Evolutionary conservation across 768 basidiomycete genomes (phyloP), one percentile per base, ranked within the genome.

Genomic region (Sarcomyxa edulis): DNA sequence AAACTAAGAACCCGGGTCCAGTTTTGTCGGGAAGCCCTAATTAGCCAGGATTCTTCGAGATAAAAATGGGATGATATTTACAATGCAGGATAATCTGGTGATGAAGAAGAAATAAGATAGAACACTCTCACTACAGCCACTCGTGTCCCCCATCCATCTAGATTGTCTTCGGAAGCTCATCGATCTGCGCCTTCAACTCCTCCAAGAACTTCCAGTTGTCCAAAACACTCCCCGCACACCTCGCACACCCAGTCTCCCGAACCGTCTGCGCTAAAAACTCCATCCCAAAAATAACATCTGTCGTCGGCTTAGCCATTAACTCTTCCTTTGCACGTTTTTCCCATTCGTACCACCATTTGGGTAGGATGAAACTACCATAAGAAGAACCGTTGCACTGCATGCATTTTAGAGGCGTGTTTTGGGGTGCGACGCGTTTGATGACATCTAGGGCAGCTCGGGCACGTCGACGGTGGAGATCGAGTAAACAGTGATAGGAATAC

Each of bases 291-390:
- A 87, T 69, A 31, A 70, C 62, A 18, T 72, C 72, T 12, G 78
- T 70, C 39, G 74, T 71, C 26, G 82, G 82, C 29, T 78, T 63
- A 32, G 53, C 50, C 18, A 59, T 57, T 40, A 87, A 58, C 51
- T 86, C 84, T 51, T 71, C 69, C 49, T 51, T 71, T 25, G 81
- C 84, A 40, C 62, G 51, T 52, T 52, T 68, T 53, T 74, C 69
- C 48, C 75, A 88, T 44, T 74, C 73, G 15, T 53, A 52, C 84
- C 83, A 87, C 84, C 83, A 86, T 54, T 69, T 71, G 15, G 85
- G 84, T 5, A 68, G 65, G 5, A 63, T 61, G 41, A 74, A 62
- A 35, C 67, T 59, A 2, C 67, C 62, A 45, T 56, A 54, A 6
- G 60, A 44, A 2, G 64, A 66, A 5, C 76, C 75, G 27, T 81